These are phyloP conservation scores for Cyberlindnera veronae DNA, from an alignment of 805 yeast species.

Conservation along the genomic window DNA sequence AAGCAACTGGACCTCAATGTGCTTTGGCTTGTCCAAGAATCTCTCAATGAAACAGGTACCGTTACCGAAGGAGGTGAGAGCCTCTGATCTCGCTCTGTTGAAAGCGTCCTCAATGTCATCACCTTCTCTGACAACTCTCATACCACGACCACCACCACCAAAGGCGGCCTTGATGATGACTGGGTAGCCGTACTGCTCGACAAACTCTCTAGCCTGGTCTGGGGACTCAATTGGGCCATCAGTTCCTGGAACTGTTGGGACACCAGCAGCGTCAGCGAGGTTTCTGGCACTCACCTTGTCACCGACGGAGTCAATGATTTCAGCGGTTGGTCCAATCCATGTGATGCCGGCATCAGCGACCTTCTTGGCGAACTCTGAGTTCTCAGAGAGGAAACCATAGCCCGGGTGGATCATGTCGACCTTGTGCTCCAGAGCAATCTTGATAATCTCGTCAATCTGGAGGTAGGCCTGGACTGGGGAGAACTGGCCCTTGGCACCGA, in stretches of 20 bases:
- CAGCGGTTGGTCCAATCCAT: slow-evolving; percentile 92
- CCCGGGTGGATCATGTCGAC: slow-evolving; percentile 93
- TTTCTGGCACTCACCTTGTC: slow-evolving; percentile 94
- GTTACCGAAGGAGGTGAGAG: slow-evolving; percentile 92
- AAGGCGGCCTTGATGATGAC: slow-evolving; percentile 98
- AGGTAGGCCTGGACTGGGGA: slow-evolving; percentile 96
- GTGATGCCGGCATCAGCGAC: slow-evolving; percentile 88
- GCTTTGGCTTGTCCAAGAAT: slow-evolving; percentile 92
- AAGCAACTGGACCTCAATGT: slow-evolving; percentile 93
- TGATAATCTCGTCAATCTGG: slow-evolving; percentile 91
- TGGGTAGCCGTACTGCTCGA: slow-evolving; percentile 83
- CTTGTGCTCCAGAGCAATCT: slow-evolving; percentile 71
- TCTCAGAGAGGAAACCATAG: slow-evolving; percentile 86
- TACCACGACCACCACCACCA: slow-evolving; percentile 99
- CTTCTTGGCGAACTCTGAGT: slow-evolving; percentile 88
- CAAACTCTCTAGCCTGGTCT: slow-evolving; percentile 77
- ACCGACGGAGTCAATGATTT: slow-evolving; percentile 90
- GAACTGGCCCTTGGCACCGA: slow-evolving; percentile 84
- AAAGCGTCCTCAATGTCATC: slow-evolving; percentile 91
- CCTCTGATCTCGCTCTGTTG: slow-evolving; percentile 90
- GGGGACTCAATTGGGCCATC: slow-evolving; percentile 90
- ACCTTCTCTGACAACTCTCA: slow-evolving; percentile 98
- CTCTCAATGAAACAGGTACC: slow-evolving; percentile 98
- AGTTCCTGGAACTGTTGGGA: slow-evolving; percentile 96
- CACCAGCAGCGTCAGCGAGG: slow-evolving; percentile 75